Evolutionary conservation across 164 flowering plant species (phyloP).

Genomic region (Vitis amurensis): DNA sequence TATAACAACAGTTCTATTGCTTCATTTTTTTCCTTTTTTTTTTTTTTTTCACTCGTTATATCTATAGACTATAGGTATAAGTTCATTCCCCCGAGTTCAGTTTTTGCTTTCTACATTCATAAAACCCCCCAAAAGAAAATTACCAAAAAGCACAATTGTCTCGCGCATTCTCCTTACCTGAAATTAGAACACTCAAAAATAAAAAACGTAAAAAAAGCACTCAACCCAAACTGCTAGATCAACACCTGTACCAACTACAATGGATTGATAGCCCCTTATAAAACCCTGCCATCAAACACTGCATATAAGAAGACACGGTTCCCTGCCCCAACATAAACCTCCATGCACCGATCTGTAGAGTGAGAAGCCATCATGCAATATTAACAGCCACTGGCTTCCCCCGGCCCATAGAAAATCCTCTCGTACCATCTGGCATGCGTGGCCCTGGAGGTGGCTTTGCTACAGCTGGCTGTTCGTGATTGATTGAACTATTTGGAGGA

Average conservation of each 20-base stretch:
- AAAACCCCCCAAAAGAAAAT: not conserved
- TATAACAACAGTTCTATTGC: not conserved
- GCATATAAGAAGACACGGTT: not conserved
- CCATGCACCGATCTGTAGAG: not conserved
- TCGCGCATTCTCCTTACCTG: not conserved
- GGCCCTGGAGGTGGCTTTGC: conserved; percentile 77
- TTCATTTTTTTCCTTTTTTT: not conserved
- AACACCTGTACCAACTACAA: not conserved
- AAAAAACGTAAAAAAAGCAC: not conserved
- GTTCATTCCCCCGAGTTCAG: not conserved
- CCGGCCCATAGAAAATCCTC: conserved; percentile 73
- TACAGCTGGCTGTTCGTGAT: conserved; percentile 27
- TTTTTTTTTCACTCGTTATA: too few relatives aligned
- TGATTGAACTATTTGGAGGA: conserved; percentile 25
- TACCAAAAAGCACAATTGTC: not conserved
- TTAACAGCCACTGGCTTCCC: conserved; percentile 55
- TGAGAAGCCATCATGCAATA: conserved; percentile 8
- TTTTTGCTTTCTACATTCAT: not conserved
- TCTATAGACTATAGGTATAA: not conserved
- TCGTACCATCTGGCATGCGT: conserved; percentile 86
- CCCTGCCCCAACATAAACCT: conserved; percentile 3
- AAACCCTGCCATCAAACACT: conserved; percentile 33
- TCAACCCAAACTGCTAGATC: not conserved
- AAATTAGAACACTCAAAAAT: not conserved
- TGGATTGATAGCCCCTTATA: conserved; percentile 27